A percentile compares a stretch with the other conserved stretches of the same genome.
Evolutionary conservation across 768 basidiomycete genomes (phyloP).

Genomic region (Xerocomus brunneocitrinus): DNA sequence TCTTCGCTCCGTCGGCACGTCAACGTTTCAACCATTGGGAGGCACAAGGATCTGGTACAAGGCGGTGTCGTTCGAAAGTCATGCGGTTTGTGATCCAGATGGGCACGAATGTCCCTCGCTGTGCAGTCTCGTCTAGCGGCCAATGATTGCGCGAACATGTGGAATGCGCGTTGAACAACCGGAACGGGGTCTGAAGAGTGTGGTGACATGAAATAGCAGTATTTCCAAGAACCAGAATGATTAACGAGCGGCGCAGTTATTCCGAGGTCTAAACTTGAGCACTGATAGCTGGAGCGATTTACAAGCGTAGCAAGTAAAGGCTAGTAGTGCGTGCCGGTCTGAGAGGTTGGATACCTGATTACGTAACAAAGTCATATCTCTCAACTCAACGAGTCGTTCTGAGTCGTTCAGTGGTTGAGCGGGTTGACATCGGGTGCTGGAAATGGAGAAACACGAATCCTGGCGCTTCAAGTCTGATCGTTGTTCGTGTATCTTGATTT

Average conservation of each 20-base stretch:
- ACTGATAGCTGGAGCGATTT: not conserved
- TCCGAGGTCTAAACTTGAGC: slow-evolving; percentile 3
- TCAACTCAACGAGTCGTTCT: too few relatives aligned
- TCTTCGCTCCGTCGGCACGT: slow-evolving; percentile 1
- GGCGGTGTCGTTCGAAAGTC: slow-evolving; percentile 16
- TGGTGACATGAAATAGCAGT: slow-evolving; percentile 17
- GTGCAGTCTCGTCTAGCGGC: slow-evolving; percentile 23
- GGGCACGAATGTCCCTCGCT: slow-evolving; percentile 23
- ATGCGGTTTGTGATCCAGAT: slow-evolving; percentile 20
- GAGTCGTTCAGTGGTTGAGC: not conserved
- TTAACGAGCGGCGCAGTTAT: slow-evolving; percentile 11
- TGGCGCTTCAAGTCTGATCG: too few relatives aligned
- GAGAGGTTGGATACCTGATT: slow-evolving; percentile 1
- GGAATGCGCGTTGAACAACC: slow-evolving; percentile 30
- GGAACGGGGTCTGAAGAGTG: slow-evolving; percentile 25
- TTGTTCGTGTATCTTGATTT: too few relatives aligned
- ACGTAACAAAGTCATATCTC: slow-evolving; percentile 6
- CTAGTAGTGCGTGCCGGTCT: not conserved
- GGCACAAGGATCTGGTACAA: slow-evolving; percentile 9
- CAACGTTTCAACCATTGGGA: not conserved
- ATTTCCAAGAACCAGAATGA: slow-evolving; percentile 12
- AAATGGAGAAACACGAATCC: not conserved
- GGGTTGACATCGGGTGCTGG: not conserved
- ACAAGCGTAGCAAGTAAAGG: not conserved
- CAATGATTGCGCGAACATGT: slow-evolving; percentile 30